Conservation (phyloP, 129 eudicot species). For the Ambrosia trifida region DNA sequence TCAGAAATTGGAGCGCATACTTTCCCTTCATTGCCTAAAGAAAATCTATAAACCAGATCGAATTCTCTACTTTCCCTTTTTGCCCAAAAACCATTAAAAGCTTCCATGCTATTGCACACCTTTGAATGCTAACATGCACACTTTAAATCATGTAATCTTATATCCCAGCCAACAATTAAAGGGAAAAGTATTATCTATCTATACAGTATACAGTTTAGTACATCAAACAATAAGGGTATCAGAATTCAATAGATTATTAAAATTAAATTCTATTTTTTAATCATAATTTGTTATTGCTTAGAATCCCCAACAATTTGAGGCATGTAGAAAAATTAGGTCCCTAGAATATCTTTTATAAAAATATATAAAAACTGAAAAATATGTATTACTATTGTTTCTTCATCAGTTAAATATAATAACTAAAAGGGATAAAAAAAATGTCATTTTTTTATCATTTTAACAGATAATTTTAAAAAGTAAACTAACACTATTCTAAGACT, state of each 20-base stretch:
- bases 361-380: background rate
- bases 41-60: slow-evolving; percentile 20
- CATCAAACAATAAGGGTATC: too few species aligned
- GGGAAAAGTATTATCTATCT: too few species aligned
- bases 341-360: too few species aligned
- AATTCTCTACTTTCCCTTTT: slow-evolving; percentile 3
- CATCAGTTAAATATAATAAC: background rate
- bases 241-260: too few species aligned
- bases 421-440: background rate
- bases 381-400: too few species aligned
- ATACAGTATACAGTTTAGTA: too few species aligned
- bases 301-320: too few species aligned
- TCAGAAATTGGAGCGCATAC: background rate
- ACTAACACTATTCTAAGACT: too few species aligned
- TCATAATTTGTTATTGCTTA: too few species aligned
- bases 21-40: background rate
- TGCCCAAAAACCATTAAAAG: slow-evolving; percentile 3
- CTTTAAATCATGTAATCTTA: background rate
- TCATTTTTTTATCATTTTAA: background rate
- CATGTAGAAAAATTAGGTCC: too few species aligned
- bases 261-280: too few species aligned
- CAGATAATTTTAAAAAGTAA: too few species aligned
- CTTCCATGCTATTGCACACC: slow-evolving; percentile 2
- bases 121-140: background rate
- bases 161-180: background rate